A percentile compares a stretch with the other conserved stretches of the same genome.
Evolutionary conservation across 1,139 yeast genomes (phyloP).

Genomic region (Yamadazyma siamensis): DNA sequence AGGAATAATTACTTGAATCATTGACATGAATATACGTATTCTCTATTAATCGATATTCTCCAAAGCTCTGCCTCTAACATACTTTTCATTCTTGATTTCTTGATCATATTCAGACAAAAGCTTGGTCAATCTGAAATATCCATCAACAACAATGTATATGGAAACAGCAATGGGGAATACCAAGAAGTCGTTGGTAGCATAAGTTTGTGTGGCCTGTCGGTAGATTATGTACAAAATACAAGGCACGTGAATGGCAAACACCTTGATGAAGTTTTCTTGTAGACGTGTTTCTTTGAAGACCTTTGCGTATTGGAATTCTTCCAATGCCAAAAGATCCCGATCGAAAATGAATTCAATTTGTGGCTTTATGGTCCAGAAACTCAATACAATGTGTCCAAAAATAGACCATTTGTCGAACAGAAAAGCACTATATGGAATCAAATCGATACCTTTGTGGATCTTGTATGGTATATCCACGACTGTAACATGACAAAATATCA

Average conservation of each 20-base stretch:
- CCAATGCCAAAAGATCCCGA: conserved; percentile 2
- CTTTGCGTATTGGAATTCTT: conserved; percentile 2
- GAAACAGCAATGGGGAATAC: conserved; percentile 1
- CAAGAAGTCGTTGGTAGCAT: conserved; percentile 1
- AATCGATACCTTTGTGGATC: conserved; percentile 2
- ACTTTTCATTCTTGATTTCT: conserved; percentile 57
- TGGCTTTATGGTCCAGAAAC: conserved; percentile 23
- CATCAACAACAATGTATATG: conserved; percentile 7
- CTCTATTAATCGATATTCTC: conserved; percentile 51
- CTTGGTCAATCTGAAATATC: not conserved
- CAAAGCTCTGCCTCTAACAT: conserved; percentile 59
- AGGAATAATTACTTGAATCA: conserved; percentile 1
- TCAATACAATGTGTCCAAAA: conserved; percentile 19
- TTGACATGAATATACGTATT: too few relatives aligned
- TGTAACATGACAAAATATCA: conserved; percentile 19
- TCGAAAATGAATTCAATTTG: conserved; percentile 5
- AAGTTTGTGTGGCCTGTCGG: not conserved
- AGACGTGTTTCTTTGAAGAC: too few relatives aligned
- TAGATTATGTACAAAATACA: conserved; percentile 11
- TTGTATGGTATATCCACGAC: conserved; percentile 25
- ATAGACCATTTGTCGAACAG: conserved; percentile 14
- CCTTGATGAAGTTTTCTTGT: conserved; percentile 3
- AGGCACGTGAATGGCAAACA: conserved; percentile 8
- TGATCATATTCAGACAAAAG: conserved; percentile 24
- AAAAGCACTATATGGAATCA: conserved; percentile 1